Conservation (phyloP, 352 stramenopile species). For the Globisporangium uncinulatum region DNA sequence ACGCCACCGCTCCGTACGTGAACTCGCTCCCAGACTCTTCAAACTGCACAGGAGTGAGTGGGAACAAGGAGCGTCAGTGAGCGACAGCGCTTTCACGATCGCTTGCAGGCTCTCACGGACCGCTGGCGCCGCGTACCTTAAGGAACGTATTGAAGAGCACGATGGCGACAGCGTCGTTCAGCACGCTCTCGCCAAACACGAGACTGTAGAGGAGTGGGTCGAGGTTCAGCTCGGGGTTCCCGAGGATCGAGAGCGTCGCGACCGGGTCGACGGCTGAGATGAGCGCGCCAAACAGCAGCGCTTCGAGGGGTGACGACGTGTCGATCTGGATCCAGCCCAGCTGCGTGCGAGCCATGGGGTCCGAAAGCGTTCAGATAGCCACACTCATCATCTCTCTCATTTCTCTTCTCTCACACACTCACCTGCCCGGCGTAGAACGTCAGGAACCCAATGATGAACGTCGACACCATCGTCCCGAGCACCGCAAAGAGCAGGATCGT, state of each 20-base stretch:
- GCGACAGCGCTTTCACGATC: not conserved
- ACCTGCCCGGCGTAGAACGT: slow-evolving; percentile 85
- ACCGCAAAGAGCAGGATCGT: slow-evolving; percentile 95
- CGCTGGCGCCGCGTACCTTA: slow-evolving; percentile 79
- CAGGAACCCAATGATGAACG: slow-evolving; percentile 93
- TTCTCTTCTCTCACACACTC: no score
- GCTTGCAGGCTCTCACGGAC: not conserved
- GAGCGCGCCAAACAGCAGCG: slow-evolving; percentile 92
- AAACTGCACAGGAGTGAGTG: slow-evolving; percentile 24
- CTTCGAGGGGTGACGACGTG: slow-evolving; percentile 90
- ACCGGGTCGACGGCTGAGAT: slow-evolving; percentile 97
- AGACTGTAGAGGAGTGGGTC: slow-evolving; percentile 87
- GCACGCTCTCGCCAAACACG: slow-evolving; percentile 96
- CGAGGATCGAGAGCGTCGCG: slow-evolving; percentile 95
- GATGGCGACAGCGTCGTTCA: slow-evolving; percentile 98
- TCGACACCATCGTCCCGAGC: slow-evolving; percentile 93
- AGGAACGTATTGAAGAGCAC: slow-evolving; percentile 97
- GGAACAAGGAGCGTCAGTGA: not conserved
- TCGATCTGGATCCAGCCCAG: slow-evolving; percentile 84
- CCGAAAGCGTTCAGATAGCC: no score
- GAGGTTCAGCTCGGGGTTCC: slow-evolving; percentile 89
- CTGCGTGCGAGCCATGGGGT: slow-evolving; percentile 12
- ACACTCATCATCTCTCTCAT: no score
- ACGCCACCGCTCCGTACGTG: slow-evolving; percentile 44
- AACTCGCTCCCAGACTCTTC: slow-evolving; percentile 78